phyloP scores from a whole-genome alignment of 169 alveolate genomes.

The Babesia ovis region DNA sequence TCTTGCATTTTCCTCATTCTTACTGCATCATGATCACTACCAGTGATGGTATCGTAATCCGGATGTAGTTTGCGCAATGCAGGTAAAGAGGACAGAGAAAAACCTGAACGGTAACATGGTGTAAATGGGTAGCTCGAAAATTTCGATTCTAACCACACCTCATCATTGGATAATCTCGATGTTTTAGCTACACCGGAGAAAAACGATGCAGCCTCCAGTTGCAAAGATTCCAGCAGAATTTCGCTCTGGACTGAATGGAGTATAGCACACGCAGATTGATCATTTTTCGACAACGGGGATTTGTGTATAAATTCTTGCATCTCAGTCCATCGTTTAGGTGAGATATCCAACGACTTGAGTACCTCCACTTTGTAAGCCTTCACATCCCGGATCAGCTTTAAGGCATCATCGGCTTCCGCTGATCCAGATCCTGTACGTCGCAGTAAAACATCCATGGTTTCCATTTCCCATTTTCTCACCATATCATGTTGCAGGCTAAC shows the following conservation, averaged over 20 bases:
- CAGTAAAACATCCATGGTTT: slow-evolving; percentile 9
- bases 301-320: not conserved
- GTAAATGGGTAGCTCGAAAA: slow-evolving; percentile 9
- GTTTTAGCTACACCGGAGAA: not conserved
- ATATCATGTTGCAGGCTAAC: not conserved
- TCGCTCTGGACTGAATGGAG: slow-evolving; percentile 30
- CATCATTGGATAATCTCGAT: not conserved
- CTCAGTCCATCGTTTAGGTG: slow-evolving; percentile 38
- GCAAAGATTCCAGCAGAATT: slow-evolving; percentile 48
- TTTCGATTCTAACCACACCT: slow-evolving; percentile 9
- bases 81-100: slow-evolving; percentile 48
- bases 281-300: slow-evolving; percentile 7
- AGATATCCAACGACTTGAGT: slow-evolving; percentile 17
- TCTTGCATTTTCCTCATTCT: slow-evolving; percentile 6
- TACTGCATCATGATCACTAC: slow-evolving; percentile 39
- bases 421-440: not conserved
- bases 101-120: slow-evolving; percentile 34
- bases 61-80: slow-evolving; percentile 37
- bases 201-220: slow-evolving; percentile 37
- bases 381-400: slow-evolving; percentile 24
- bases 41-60: slow-evolving; percentile 40
- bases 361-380: slow-evolving; percentile 28
- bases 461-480: slow-evolving; percentile 43
- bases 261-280: not conserved
- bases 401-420: not conserved